Conservation (phyloP, 805 yeast genomes). For the Candida ulmi region DNA sequence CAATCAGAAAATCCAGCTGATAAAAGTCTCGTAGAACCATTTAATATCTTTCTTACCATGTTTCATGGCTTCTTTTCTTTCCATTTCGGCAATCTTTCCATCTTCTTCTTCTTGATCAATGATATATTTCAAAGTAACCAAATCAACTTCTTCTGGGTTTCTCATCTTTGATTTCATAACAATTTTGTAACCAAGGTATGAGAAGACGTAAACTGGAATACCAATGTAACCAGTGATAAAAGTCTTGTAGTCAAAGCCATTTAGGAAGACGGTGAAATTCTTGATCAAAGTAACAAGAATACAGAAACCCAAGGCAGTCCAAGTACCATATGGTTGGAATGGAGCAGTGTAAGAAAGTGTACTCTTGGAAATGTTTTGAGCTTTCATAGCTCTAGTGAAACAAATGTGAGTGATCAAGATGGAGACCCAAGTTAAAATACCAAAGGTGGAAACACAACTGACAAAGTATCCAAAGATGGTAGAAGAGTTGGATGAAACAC, state of each 20-base stretch:
- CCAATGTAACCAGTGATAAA: slow-evolving; percentile 80
- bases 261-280: slow-evolving; percentile 68
- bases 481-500: slow-evolving; percentile 49
- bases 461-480: slow-evolving; percentile 64
- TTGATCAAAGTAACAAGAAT: slow-evolving; percentile 54
- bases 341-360: slow-evolving; percentile 58
- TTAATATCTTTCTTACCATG: slow-evolving; percentile 27
- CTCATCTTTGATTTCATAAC: slow-evolving; percentile 42
- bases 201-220: slow-evolving; percentile 56
- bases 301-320: slow-evolving; percentile 50
- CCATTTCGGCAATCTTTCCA: slow-evolving; percentile 22
- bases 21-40: slow-evolving; percentile 42
- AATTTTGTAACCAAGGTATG: slow-evolving; percentile 57
- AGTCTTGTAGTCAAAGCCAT: slow-evolving; percentile 52
- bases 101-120: slow-evolving; percentile 24
- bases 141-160: slow-evolving; percentile 54
- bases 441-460: slow-evolving; percentile 71
- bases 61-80: slow-evolving; percentile 19
- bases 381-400: slow-evolving; percentile 59
- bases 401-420: slow-evolving; percentile 62
- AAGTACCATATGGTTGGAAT: slow-evolving; percentile 64
- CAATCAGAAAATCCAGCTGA: slow-evolving; percentile 44
- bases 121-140: slow-evolving; percentile 46
- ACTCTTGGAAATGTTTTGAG: slow-evolving; percentile 56
- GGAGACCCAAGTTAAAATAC: slow-evolving; percentile 69